Conservation (phyloP, 2,329 filamentous ascomycete genomes). For the Trichoderma cornu-damae region DNA sequence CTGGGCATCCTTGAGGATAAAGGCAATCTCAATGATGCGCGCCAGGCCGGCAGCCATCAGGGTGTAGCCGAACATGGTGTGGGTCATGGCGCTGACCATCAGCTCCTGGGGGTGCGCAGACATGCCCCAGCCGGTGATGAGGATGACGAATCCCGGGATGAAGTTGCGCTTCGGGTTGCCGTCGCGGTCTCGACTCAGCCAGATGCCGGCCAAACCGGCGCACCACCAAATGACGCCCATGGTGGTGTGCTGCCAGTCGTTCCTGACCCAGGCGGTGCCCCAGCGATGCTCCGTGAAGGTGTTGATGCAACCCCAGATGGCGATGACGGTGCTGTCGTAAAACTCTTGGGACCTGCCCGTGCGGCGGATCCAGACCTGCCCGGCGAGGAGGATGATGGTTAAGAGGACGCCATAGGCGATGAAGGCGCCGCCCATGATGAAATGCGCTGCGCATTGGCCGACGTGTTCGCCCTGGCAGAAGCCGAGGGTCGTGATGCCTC, state of each 20-base stretch:
- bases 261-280: slow-evolving; percentile 82
- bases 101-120: slow-evolving; percentile 81
- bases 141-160: slow-evolving; percentile 82
- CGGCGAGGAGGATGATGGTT: slow-evolving; percentile 79
- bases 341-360: slow-evolving; percentile 91
- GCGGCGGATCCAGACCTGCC: slow-evolving; percentile 78
- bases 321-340: slow-evolving; percentile 87
- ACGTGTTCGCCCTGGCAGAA: slow-evolving; percentile 90
- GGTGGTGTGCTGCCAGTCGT: slow-evolving; percentile 96
- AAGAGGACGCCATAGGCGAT: slow-evolving; percentile 88
- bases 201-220: slow-evolving; percentile 83
- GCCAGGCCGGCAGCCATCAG: slow-evolving; percentile 84
- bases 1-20: slow-evolving; percentile 70
- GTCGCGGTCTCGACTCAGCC: slow-evolving; percentile 79
- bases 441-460: slow-evolving; percentile 91
- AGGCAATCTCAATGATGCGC: slow-evolving; percentile 85
- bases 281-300: slow-evolving; percentile 97
- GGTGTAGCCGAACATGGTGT: slow-evolving; percentile 87
- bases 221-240: slow-evolving; percentile 99
- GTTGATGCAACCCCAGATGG: slow-evolving; percentile 93
- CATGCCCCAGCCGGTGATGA: slow-evolving; percentile 95
- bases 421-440: slow-evolving; percentile 98
- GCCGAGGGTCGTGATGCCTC: slow-evolving; percentile 83
- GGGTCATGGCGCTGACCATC: slow-evolving; percentile 79
- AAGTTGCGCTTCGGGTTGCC: slow-evolving; percentile 88